Base-by-base conservation (phyloP, 148 eudicot genomes). In the Vaccinium macrocarpon region DNA sequence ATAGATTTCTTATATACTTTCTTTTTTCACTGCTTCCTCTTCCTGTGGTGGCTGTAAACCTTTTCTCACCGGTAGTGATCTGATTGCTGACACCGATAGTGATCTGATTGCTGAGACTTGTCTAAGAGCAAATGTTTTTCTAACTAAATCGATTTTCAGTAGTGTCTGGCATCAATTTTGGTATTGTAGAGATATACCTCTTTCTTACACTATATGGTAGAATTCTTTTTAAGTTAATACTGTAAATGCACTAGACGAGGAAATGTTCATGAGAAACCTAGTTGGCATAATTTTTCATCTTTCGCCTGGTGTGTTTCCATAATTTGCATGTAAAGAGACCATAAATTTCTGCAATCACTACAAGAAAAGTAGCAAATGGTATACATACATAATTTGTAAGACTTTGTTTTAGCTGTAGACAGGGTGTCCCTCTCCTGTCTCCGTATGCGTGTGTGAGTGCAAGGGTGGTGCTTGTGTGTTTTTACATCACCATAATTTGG, bases 401-500 rank as follows among this genome's bases (percentile, higher is more conserved):
- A 18, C 35, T 55, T 55, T n/a, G n/a, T 52, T 56, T 53, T 53
- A 4, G 51, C 52, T 52, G 25, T 68, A 70, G 12, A 32, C 21
- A 12, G 70, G 27, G 3, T 61, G 42, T 29, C 56, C 42, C 50
- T 10, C 18, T 46, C 42, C 16, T 81, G 0, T 48, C 19, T 29
- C n/a, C 23, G 48, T 38, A 4, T 57, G 35, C 19, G 46, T 42
- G 8, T 56, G n/a, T 2, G 21, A 4, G 32, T 48, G 51, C 53
- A 15, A 51, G 10, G 23, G 56, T 8, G 21, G n/a, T 23, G 8
- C 32, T 52, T 42, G 71, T 53, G 66, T 21, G 71, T 53, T 79
- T 76, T 76, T 49, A n/a, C 21, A 38, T 49, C 66, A 78, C 32
- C 52, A 64, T 72, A 61, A 86, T 70, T 57, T 68, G 61, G 35